Percentiles rank a stretch among this genome's conserved stretches.
Evolutionary conservation across 805 yeast genomes (phyloP).

Genomic region (Naumovozyma castellii): DNA sequence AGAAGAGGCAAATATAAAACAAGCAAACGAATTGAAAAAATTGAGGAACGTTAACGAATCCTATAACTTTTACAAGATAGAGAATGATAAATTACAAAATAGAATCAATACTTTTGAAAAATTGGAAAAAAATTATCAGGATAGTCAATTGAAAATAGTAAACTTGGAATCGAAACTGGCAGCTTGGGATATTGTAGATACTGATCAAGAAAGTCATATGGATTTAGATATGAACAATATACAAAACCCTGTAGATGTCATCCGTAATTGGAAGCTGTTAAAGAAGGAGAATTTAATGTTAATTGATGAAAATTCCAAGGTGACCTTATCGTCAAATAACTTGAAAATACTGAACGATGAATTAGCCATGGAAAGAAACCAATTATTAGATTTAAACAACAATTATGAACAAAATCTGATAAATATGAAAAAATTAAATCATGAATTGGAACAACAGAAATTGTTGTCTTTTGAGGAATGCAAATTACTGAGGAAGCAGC

Average conservation of each 20-base stretch:
- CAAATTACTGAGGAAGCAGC: slow-evolving; percentile 45
- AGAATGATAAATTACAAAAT: slow-evolving; percentile 29
- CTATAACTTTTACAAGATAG: slow-evolving; percentile 18
- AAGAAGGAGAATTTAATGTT: slow-evolving; percentile 34
- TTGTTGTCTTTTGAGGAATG: slow-evolving; percentile 49
- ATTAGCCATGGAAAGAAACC: slow-evolving; percentile 34
- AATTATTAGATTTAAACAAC: slow-evolving; percentile 23
- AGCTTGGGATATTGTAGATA: slow-evolving; percentile 38
- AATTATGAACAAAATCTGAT: slow-evolving; percentile 20
- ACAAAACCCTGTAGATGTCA: slow-evolving; percentile 27
- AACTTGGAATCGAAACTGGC: slow-evolving; percentile 39
- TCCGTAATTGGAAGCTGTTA: slow-evolving; percentile 33
- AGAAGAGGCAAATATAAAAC: slow-evolving; percentile 45
- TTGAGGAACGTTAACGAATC: slow-evolving; percentile 30
- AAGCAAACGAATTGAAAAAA: slow-evolving; percentile 42
- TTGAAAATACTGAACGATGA: slow-evolving; percentile 27
- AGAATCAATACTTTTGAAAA: slow-evolving; percentile 35
- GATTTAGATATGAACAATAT: slow-evolving; percentile 2
- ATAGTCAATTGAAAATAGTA: slow-evolving; percentile 42
- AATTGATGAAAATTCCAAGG: slow-evolving; percentile 25
- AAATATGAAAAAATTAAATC: slow-evolving; percentile 28
- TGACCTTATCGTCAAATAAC: slow-evolving; percentile 18
- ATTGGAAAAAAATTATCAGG: slow-evolving; percentile 38
- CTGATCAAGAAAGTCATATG: slow-evolving; percentile 22
- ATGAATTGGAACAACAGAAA: slow-evolving; percentile 43